Conservation (phyloP, 345 rosid species). For the Camelina sativa region DNA sequence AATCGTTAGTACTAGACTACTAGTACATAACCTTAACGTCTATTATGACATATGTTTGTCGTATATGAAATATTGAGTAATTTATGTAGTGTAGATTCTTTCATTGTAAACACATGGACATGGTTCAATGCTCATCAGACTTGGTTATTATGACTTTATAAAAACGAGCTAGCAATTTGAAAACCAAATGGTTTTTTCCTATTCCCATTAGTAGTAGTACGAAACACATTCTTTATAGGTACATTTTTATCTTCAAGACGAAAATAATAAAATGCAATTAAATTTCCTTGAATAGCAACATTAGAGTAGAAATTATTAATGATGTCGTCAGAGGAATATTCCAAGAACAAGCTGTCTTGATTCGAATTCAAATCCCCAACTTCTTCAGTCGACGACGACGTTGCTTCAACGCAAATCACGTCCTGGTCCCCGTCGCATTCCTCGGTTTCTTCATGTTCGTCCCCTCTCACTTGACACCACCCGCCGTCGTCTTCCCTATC, state of each 20-base stretch:
- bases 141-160: background rate
- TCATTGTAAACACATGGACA: background rate
- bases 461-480: conserved; percentile 75
- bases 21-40: background rate
- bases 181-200: background rate
- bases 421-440: conserved; percentile 29
- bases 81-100: background rate
- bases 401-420: conserved; percentile 27
- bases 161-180: conserved; percentile 3
- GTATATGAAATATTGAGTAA: background rate
- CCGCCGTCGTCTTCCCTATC: conserved; percentile 43
- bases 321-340: conserved; percentile 41
- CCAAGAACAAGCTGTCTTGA: conserved; percentile 47
- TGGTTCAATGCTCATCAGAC: background rate
- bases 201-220: background rate
- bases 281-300: conserved; percentile 20
- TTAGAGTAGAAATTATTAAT: conserved; percentile 7
- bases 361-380: conserved; percentile 40
- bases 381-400: conserved; percentile 29
- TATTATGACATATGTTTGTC: background rate
- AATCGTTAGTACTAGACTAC: background rate
- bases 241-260: conserved; percentile 41
- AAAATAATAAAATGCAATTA: conserved; percentile 5
- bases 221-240: conserved; percentile 10
- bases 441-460: conserved; percentile 37